These are phyloP conservation scores for Talaromyces pinophilus DNA, from an alignment of 2,329 filamentous ascomycete species.

Conservation along the genomic window DNA sequence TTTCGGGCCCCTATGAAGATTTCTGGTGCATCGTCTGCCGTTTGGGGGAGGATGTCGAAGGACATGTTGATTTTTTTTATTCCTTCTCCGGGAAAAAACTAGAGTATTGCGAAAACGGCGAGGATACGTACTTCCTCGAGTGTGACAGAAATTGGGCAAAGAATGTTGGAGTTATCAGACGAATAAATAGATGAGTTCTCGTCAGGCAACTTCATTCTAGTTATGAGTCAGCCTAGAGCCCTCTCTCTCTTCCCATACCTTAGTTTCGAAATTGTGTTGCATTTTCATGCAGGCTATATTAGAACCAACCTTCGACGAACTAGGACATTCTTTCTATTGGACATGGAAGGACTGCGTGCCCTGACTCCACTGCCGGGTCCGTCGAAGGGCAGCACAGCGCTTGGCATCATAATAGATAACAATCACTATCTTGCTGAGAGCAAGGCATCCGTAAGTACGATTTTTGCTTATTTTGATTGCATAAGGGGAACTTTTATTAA, in stretches of 20 bases:
- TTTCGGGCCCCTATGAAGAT: neutral
- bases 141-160: neutral
- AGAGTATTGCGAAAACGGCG: no score
- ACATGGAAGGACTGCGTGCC: neutral
- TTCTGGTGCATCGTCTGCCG: neutral
- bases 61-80: neutral
- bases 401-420: no score
- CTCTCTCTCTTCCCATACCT: neutral
- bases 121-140: neutral
- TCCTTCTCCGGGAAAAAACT: no score
- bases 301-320: neutral
- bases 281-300: neutral
- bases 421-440: no score
- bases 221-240: neutral
- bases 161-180: neutral
- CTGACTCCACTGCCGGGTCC: no score
- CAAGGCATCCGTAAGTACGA: no score
- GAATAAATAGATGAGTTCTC: neutral
- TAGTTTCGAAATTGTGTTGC: neutral
- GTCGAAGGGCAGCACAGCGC: no score
- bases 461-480: no score
- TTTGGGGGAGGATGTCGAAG: constrained; percentile 4
- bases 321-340: neutral
- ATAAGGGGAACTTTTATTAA: neutral
- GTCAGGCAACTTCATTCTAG: neutral